These are phyloP conservation scores for Globisporangium emineosum DNA, from an alignment of 352 stramenopile genomes.

Conservation along the genomic window DNA sequence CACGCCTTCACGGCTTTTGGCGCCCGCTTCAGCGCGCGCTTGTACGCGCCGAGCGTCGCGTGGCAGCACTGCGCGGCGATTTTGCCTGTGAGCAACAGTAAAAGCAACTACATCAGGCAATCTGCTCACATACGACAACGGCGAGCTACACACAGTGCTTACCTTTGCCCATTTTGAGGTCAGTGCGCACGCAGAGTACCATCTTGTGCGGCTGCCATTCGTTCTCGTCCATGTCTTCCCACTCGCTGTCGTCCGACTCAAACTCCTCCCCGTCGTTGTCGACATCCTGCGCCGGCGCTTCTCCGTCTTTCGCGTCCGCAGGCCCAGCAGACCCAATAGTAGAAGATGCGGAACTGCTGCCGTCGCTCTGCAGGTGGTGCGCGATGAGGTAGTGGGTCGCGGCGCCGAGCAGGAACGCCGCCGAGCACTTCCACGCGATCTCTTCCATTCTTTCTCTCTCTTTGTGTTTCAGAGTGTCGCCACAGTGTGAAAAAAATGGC, in stretches of 20 bases:
- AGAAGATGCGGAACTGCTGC: conserved; percentile 9
- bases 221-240: conserved; percentile 56
- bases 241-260: conserved; percentile 55
- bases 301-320: conserved; percentile 1
- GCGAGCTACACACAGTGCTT: conserved; percentile 31
- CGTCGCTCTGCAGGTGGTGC: conserved; percentile 31
- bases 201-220: conserved; percentile 86
- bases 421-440: conserved; percentile 74
- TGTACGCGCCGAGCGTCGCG: conserved; percentile 94
- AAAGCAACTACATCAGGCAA: too few species aligned
- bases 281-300: conserved; percentile 3
- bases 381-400: conserved; percentile 64
- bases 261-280: conserved; percentile 18
- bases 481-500: too few species aligned
- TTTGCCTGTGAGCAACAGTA: conserved; percentile 54
- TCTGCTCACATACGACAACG: too few species aligned
- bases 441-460: conserved; percentile 38
- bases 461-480: neutral
- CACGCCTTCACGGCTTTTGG: conserved; percentile 65
- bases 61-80: conserved; percentile 87
- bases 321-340: neutral
- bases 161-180: conserved; percentile 96
- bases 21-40: conserved; percentile 83
- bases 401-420: conserved; percentile 66
- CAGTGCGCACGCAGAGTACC: conserved; percentile 93